Evolutionary conservation across 768 basidiomycete genomes (phyloP).

Genomic region (Rhodosporidiobolus odoratus): DNA sequence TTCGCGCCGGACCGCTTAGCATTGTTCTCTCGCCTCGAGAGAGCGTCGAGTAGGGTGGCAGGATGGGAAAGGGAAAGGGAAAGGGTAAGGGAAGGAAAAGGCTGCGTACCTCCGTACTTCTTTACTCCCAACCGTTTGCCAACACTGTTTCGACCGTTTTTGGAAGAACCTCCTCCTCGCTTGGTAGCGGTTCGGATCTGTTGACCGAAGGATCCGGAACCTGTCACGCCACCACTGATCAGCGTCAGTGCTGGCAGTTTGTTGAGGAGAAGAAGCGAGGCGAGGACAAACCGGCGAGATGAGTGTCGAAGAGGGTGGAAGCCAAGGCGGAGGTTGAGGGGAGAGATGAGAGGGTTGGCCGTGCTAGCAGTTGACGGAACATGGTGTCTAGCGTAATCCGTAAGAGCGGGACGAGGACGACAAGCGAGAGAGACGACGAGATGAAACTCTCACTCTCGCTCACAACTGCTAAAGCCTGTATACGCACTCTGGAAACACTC

Average conservation of each 20-base stretch:
- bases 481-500: not conserved
- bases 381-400: not conserved
- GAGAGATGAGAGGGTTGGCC: slow-evolving; percentile 17
- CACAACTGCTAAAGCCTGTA: not conserved
- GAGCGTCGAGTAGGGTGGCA: not conserved
- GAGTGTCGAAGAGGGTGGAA: slow-evolving; percentile 24
- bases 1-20: not conserved
- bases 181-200: slow-evolving; percentile 91
- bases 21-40: not conserved
- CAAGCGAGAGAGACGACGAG: not conserved
- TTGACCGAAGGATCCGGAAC: too few species aligned
- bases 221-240: too few species aligned
- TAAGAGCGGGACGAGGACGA: not conserved
- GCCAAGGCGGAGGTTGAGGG: slow-evolving; percentile 26
- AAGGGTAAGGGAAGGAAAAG: not conserved
- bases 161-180: slow-evolving; percentile 86
- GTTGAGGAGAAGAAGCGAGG: not conserved
- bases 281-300: not conserved
- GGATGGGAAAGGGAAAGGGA: slow-evolving; percentile 7
- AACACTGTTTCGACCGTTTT: slow-evolving; percentile 86
- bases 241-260: not conserved
- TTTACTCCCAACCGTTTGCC: slow-evolving; percentile 92
- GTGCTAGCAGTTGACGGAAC: slow-evolving; percentile 9
- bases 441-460: not conserved
- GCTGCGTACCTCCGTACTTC: slow-evolving; percentile 76